A percentile compares a stretch with the other conserved stretches of the same genome.
phyloP scores from a whole-genome alignment of 257 asterid species.

The Solanum virginianum region DNA sequence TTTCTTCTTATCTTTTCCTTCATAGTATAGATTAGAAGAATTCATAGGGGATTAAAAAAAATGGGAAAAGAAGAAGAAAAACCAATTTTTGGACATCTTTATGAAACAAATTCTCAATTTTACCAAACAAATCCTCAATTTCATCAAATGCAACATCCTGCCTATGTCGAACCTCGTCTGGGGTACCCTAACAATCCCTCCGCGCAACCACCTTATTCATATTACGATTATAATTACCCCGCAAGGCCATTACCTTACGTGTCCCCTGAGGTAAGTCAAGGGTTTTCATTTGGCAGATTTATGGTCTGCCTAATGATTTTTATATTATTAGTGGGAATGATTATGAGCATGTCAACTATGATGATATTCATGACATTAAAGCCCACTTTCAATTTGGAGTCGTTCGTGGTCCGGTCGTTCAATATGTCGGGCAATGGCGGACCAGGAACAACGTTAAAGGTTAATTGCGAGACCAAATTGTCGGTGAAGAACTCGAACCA shows the following conservation, averaged over 20 bases:
- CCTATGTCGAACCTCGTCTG: neutral
- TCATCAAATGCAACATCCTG: neutral
- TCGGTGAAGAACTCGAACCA: neutral
- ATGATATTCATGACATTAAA: neutral
- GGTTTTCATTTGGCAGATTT: neutral
- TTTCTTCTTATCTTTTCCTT: neutral
- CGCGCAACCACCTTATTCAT: neutral
- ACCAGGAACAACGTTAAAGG: neutral
- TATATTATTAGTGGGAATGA: neutral
- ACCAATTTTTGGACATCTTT: neutral
- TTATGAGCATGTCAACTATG: neutral
- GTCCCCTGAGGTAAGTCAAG: neutral
- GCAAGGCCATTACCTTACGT: neutral
- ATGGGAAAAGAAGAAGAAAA: neutral
- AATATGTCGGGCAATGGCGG: neutral
- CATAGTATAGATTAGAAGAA: neutral
- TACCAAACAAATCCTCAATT: neutral
- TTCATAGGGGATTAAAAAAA: neutral
- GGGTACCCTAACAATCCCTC: neutral
- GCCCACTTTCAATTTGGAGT: neutral
- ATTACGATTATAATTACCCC: neutral
- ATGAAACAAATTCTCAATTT: neutral
- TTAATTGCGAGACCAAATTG: neutral
- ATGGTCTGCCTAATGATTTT: neutral
- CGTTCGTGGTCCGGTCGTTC: neutral